Evolutionary conservation across 139 green algal species (phyloP), one percentile per base, ranked within the genome.

Genomic region (Chlorella sorokiniana): DNA sequence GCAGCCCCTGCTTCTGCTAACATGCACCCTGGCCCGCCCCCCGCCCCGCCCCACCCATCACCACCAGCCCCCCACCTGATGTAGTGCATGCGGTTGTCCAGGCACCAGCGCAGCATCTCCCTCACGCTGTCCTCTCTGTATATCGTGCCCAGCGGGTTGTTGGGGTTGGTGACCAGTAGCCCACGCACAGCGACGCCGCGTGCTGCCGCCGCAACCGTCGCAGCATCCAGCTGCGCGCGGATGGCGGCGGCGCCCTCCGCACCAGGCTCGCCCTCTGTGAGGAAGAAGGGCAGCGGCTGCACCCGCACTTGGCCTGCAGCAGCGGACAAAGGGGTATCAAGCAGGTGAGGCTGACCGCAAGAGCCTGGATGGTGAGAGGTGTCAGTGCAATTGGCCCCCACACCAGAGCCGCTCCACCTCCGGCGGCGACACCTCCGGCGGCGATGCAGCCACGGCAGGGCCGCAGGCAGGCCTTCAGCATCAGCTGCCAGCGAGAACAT

Each of bases 71-170:
- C 73, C 20, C 76, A 91, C 91, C 90, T 93, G 83, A 96, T 76
- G 48, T 90, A 78, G 80, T 96, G 92, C 41, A 94, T 62, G 1
- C 35, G 40, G 9, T 86, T 83, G 38, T 80, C 7, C 31, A 93
- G 69, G 80, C 88, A 92, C 92, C 92, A 96, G 2, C 40, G 25
- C 41, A 95, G 35, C 75, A 92, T 90, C 33, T 86, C 84, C 3
- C 59, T 22, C 18, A 96, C 41, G 18, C 85, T 81, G 20, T 78
- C 68, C 7, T 72, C 35, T 0, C 54, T 38, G 82, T 93, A 91
- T 5, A 94, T 77, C 10, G 59, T 91, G 18, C 93, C 93, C 40
- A 89, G 81, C 9, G 93, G 93, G 84, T 96, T 96, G 83, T 93
- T 89, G 37, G 93, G 93, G 62, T 93, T 91, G 3, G 90, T 90